Evolutionary conservation across 441 rosid species (phyloP).

Genomic region (Populus hybrid): DNA sequence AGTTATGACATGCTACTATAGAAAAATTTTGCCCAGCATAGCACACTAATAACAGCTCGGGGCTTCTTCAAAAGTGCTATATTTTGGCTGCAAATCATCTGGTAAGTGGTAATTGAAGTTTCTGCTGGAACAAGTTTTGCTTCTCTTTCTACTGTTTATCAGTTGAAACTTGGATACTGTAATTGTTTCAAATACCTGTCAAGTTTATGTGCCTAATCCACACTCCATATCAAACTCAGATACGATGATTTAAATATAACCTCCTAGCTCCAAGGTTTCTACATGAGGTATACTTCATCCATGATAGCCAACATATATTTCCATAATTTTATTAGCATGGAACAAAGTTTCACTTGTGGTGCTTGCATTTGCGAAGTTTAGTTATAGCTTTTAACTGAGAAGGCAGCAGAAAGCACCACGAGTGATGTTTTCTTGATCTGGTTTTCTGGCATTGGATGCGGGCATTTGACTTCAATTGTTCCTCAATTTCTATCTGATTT

Average conservation of each 20-base stretch:
- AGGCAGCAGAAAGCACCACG: neutral
- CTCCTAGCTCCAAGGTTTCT: neutral
- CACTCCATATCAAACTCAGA: neutral
- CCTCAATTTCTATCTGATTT: neutral
- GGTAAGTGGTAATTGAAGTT: neutral
- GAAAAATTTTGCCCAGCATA: neutral
- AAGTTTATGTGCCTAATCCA: neutral
- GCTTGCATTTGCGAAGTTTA: neutral
- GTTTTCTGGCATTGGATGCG: neutral
- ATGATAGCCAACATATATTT: neutral
- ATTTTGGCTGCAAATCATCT: neutral
- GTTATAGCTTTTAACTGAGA: neutral
- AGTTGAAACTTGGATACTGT: neutral
- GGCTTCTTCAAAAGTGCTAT: neutral
- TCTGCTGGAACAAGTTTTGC: neutral
- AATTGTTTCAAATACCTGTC: neutral
- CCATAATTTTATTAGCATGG: neutral
- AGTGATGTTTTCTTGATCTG: neutral
- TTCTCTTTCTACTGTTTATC: too few species aligned
- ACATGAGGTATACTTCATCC: neutral
- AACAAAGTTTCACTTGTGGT: neutral
- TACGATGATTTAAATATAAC: neutral
- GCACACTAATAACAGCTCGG: too few species aligned
- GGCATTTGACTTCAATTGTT: neutral
- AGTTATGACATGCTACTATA: neutral